Base-by-base conservation (phyloP, 2,329 filamentous ascomycete species). In the Lasiodiplodia citricola region DNA sequence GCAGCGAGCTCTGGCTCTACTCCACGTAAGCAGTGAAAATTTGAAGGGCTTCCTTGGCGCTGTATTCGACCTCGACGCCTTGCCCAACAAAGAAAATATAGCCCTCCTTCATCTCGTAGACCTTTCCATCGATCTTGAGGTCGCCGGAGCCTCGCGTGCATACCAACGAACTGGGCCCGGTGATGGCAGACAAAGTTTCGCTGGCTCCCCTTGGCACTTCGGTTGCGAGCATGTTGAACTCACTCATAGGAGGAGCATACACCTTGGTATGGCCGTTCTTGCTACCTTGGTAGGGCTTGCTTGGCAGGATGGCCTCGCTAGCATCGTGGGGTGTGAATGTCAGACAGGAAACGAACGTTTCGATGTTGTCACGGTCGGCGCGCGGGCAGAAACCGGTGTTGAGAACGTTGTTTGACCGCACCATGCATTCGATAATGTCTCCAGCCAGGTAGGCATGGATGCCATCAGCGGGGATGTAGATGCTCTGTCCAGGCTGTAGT, bases 121-220 rank as follows among this genome's bases (percentile, higher is more conserved):
- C 81, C 73, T 85, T 81, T 0, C 84, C 86, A 4, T 86, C 83
- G 0, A 83, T 86, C 69, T 81, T 83, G 83, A 92, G 80, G 28
- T 77, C 93, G 23, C 96, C 96, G 71, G 86, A 86, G 14, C 96
- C 96, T 55, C 86, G 84, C 0, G 95, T 98, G 82, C 94, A 97
- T 70, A 99, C 96, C 72, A 98, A 80, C 73, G 99, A 94, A 78
- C 94, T 97, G 0, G 96, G 96, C 0, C 96, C 96, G 6, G 91
- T 89, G 57, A 99, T 88, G 54, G 82, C 83, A 72, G 82, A 1
- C 2, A 69, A 4, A 6, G 79, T 82, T 72, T 94, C 91, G 47
- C 79, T 85, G 73, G 92, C 88, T 0, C 86, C 87, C 0, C 78
- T 77, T 3, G 75, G 77, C n/a, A 94, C 74, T 23, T 84, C 83